Conservation (phyloP, 2,329 filamentous ascomycete genomes). For the Epichloe gansuensis region DNA sequence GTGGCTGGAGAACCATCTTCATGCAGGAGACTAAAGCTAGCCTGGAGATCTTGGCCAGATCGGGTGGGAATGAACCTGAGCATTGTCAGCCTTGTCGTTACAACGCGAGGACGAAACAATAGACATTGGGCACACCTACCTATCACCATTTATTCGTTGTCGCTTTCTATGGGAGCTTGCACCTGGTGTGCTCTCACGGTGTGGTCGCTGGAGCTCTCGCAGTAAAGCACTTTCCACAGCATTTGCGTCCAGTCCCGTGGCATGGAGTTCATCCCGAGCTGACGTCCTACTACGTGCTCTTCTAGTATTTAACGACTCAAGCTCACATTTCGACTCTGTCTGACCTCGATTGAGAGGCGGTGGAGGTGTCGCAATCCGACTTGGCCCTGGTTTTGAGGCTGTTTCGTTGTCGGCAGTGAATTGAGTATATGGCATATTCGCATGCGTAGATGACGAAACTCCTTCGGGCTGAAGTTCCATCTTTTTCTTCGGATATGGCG, state of each 20-base stretch:
- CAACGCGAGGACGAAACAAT: background rate
- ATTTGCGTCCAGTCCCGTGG: constrained; percentile 34
- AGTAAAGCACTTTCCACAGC: constrained; percentile 38
- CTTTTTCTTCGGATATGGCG: background rate
- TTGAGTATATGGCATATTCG: constrained; percentile 12
- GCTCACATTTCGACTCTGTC: constrained; percentile 28
- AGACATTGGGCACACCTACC: constrained; percentile 28
- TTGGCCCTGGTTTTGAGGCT: constrained; percentile 11
- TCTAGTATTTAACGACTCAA: constrained; percentile 22
- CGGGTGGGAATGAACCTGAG: constrained; percentile 87
- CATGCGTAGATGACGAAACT: constrained; percentile 15
- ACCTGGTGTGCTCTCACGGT: constrained; percentile 39
- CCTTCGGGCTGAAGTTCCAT: constrained; percentile 8
- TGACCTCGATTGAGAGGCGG: constrained; percentile 31
- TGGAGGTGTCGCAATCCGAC: constrained; percentile 32
- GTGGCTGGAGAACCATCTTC: constrained; percentile 90
- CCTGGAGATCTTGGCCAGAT: constrained; percentile 83
- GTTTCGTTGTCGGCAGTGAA: background rate
- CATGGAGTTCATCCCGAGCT: constrained; percentile 23
- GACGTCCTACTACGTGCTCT: constrained; percentile 24
- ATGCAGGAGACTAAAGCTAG: constrained; percentile 82
- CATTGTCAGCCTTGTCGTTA: constrained; percentile 12
- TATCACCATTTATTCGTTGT: constrained; percentile 47
- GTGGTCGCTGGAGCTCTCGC: constrained; percentile 37
- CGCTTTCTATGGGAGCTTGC: constrained; percentile 47